Evolutionary conservation across 2,329 filamentous ascomycete genomes (phyloP).

Genomic region (Chaetomiaceae sp.): DNA sequence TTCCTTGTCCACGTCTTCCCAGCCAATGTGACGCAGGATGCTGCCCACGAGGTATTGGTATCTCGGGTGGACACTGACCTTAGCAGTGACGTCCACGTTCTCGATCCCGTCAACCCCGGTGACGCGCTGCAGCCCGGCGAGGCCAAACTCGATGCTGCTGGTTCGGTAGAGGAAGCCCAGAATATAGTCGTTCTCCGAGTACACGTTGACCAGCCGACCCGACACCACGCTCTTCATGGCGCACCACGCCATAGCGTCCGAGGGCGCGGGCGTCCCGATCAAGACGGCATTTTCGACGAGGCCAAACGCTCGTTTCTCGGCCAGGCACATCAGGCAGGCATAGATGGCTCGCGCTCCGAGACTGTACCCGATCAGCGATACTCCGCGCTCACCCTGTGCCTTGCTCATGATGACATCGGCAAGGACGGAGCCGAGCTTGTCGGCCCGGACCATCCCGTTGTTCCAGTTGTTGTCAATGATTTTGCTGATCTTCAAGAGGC

Average conservation of each 20-base stretch:
- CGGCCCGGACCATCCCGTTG: constrained; percentile 68
- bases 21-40: constrained; percentile 62
- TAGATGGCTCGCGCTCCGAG: constrained; percentile 80
- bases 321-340: constrained; percentile 72
- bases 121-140: constrained; percentile 77
- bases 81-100: constrained; percentile 61
- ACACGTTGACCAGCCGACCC: constrained; percentile 86
- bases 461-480: constrained; percentile 80
- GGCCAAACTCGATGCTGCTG: constrained; percentile 73
- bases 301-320: constrained; percentile 77
- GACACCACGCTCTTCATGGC: constrained; percentile 72
- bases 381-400: constrained; percentile 74
- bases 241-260: constrained; percentile 68
- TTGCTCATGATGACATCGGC: constrained; percentile 79
- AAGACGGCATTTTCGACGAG: constrained; percentile 80
- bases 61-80: constrained; percentile 63
- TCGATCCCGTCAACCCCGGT: constrained; percentile 61
- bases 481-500: constrained; percentile 62
- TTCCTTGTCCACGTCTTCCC: constrained; percentile 57
- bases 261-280: constrained; percentile 76
- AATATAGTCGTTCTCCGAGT: constrained; percentile 80
- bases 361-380: constrained; percentile 78
- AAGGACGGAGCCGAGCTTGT: constrained; percentile 66
- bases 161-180: constrained; percentile 84
- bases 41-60: constrained; percentile 64